Percentiles rank a stretch among this genome's conserved stretches.
Evolutionary conservation across 106 monocot genomes (phyloP).

Genomic region (Chionographis japonica): DNA sequence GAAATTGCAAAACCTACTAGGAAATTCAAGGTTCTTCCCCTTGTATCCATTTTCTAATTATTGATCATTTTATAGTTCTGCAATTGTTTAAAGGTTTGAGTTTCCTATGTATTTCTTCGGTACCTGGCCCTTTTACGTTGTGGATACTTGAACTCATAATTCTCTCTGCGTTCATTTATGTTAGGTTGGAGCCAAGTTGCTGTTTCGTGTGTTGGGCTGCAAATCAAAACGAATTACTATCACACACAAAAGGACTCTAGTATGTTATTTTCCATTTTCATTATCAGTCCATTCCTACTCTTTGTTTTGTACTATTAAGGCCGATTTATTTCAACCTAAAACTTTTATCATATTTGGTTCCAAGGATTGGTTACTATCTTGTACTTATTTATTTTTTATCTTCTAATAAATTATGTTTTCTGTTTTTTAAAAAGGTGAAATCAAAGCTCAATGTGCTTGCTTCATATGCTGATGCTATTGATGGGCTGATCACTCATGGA

Average conservation of each 20-base stretch:
- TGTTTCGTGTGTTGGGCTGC: slow-evolving; percentile 93
- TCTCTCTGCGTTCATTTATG: no score
- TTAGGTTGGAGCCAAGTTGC: slow-evolving; percentile 83
- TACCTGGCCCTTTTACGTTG: no score
- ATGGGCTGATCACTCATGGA: slow-evolving; percentile 81
- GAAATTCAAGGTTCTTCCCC: slow-evolving; percentile 72
- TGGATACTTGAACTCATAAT: neutral
- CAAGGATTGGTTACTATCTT: neutral
- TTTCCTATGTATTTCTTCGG: no score
- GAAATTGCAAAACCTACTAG: slow-evolving; percentile 78
- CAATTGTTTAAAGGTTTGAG: neutral
- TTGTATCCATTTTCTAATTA: neutral
- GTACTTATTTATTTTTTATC: neutral
- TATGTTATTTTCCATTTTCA: slow-evolving; percentile 16
- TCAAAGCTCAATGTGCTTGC: slow-evolving; percentile 78
- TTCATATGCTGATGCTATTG: slow-evolving; percentile 86
- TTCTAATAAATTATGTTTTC: neutral
- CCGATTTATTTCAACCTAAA: neutral
- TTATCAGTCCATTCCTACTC: neutral
- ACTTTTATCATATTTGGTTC: neutral
- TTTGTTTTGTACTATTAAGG: neutral
- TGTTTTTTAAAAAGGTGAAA: slow-evolving; percentile 53
- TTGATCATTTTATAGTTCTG: neutral
- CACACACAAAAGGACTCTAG: slow-evolving; percentile 85
- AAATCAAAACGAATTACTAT: slow-evolving; percentile 97